These are phyloP conservation scores for Sherardia arvensis DNA, from an alignment of 257 asterid species.

Conservation along the genomic window DNA sequence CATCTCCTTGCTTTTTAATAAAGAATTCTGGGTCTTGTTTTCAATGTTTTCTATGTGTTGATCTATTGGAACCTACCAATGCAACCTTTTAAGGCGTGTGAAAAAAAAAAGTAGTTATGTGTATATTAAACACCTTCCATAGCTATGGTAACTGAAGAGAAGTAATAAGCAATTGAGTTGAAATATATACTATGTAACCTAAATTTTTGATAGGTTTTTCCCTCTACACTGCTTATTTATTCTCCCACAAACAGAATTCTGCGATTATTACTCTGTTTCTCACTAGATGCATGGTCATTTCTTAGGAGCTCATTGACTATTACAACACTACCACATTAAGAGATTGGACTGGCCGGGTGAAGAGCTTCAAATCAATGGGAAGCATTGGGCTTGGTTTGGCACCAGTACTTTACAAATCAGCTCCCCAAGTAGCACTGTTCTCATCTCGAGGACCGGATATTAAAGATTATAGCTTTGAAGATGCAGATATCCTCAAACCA, in stretches of 20 bases:
- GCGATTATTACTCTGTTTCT: background rate
- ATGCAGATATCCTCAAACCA: slow-evolving; percentile 92
- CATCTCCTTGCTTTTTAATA: background rate
- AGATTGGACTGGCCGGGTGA: slow-evolving; percentile 94
- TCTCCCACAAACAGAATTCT: background rate
- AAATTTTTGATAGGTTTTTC: background rate
- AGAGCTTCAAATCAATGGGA: slow-evolving; percentile 80
- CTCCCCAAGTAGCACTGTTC: slow-evolving; percentile 95
- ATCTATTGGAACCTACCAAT: background rate
- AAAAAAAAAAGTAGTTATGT: background rate
- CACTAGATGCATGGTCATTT: slow-evolving; percentile 9
- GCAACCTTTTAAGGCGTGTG: no score
- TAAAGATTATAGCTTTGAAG: slow-evolving; percentile 88
- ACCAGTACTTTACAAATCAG: slow-evolving; percentile 84
- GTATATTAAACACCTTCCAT: background rate
- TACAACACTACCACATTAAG: slow-evolving; percentile 75
- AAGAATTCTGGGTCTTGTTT: background rate
- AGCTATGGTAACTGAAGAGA: background rate
- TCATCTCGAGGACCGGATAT: slow-evolving; percentile 97
- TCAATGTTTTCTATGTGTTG: background rate
- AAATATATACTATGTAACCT: background rate
- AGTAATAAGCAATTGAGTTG: background rate
- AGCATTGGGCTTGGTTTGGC: slow-evolving; percentile 75
- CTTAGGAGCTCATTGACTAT: slow-evolving; percentile 83
- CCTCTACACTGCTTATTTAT: background rate